Conservation (phyloP, 1,284 basidiomycete genomes). For the Rhodotorula sp. region DNA sequence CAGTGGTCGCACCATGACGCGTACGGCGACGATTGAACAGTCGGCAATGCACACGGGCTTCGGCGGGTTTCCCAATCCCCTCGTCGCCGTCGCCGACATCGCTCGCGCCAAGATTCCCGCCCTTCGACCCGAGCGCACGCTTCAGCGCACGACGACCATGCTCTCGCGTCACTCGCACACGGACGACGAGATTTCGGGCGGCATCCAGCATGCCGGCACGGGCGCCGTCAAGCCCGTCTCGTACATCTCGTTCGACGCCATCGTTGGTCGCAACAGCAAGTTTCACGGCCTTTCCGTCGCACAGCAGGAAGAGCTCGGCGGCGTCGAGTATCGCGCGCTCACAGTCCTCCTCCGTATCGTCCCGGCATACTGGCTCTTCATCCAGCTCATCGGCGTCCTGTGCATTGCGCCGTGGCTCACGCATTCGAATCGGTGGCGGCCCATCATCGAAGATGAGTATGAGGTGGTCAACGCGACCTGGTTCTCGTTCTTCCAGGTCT, state of each 20-base stretch:
- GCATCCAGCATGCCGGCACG: constrained; percentile 37
- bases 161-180: constrained; percentile 46
- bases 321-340: constrained; percentile 78
- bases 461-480: constrained; percentile 50
- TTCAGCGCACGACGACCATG: constrained; percentile 70
- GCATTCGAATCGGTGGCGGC: constrained; percentile 3
- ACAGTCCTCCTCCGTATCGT: constrained; percentile 46
- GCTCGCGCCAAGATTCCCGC: constrained; percentile 50
- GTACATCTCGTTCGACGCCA: constrained; percentile 82
- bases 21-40: constrained; percentile 48
- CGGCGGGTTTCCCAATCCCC: constrained; percentile 87
- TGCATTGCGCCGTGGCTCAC: constrained; percentile 77
- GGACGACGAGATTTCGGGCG: neutral
- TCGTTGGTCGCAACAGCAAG: constrained; percentile 82
- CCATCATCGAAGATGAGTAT: constrained; percentile 13
- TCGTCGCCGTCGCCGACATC: constrained; percentile 58
- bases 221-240: constrained; percentile 58
- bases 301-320: constrained; percentile 87
- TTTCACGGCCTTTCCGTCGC: constrained; percentile 78
- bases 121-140: constrained; percentile 61
- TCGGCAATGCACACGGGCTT: constrained; percentile 58
- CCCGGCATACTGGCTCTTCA: constrained; percentile 64
- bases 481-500: constrained; percentile 83
- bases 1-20: constrained; percentile 28
- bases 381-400: constrained; percentile 67